Conservation (phyloP, 1,284 basidiomycete species). For the Ustilago shanxiensis region DNA sequence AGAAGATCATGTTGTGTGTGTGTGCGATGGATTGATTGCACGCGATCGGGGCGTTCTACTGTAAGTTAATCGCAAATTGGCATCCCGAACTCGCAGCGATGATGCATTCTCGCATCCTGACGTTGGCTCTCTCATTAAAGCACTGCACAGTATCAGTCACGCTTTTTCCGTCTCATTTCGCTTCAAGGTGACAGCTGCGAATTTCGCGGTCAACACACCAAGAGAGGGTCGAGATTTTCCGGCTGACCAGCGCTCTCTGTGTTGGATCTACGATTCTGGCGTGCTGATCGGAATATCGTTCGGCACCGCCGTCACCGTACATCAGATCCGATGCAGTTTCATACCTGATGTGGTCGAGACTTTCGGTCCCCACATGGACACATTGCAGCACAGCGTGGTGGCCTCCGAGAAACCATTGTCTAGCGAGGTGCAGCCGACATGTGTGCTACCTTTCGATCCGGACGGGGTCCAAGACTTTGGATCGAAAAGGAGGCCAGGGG, state of each 20-base stretch:
- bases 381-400: neutral
- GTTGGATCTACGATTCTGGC: neutral
- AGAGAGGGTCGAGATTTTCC: too few relatives aligned
- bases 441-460: too few relatives aligned
- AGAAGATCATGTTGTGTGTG: neutral
- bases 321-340: neutral
- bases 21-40: conserved; percentile 1
- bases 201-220: neutral
- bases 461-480: too few relatives aligned
- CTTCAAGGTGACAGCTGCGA: neutral
- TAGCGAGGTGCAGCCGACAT: neutral
- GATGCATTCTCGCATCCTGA: neutral
- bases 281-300: neutral
- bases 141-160: neutral
- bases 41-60: neutral
- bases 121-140: neutral
- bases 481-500: too few relatives aligned
- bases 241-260: neutral
- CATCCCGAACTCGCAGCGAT: conserved; percentile 5
- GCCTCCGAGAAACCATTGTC: neutral
- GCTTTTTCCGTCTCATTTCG: neutral
- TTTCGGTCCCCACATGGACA: neutral
- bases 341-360: neutral
- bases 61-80: neutral
- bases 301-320: neutral